Conservation (phyloP, 345 rosid species). For the Gossypium bickii region DNA sequence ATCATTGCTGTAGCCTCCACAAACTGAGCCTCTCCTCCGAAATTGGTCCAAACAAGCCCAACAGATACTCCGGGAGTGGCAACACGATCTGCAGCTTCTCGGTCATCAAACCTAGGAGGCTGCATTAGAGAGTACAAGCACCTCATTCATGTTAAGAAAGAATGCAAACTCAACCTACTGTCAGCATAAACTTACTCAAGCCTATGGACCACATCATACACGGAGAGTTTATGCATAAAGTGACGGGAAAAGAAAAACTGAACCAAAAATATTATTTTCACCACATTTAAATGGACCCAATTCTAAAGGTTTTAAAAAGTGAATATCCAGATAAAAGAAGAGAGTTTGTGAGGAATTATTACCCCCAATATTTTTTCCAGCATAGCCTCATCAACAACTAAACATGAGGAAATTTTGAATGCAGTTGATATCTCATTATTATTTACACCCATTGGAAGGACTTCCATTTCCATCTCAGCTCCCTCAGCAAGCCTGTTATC, state of each 20-base stretch:
- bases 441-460: constrained; percentile 82
- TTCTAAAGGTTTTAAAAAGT: not conserved
- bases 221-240: constrained; percentile 8
- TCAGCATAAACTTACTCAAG: not conserved
- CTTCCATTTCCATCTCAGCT: constrained; percentile 97
- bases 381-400: constrained; percentile 84
- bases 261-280: not conserved
- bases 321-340: not conserved
- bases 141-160: constrained; percentile 1
- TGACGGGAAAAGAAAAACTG: constrained; percentile 2
- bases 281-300: not conserved
- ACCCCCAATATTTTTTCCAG: constrained; percentile 96
- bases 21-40: constrained; percentile 99
- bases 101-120: constrained; percentile 95
- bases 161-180: constrained; percentile 7
- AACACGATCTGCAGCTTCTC: constrained; percentile 93
- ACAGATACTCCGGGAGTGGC: constrained; percentile 88
- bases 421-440: constrained; percentile 69
- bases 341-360: constrained; percentile 20
- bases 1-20: constrained; percentile 89
- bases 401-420: constrained; percentile 58
- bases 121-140: constrained; percentile 35
- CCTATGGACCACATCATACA: not conserved
- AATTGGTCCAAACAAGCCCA: constrained; percentile 96
- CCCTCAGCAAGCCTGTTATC: constrained; percentile 84